Evolutionary conservation across 2,329 filamentous ascomycete genomes (phyloP).

Genomic region (Ascochyta koolunga): DNA sequence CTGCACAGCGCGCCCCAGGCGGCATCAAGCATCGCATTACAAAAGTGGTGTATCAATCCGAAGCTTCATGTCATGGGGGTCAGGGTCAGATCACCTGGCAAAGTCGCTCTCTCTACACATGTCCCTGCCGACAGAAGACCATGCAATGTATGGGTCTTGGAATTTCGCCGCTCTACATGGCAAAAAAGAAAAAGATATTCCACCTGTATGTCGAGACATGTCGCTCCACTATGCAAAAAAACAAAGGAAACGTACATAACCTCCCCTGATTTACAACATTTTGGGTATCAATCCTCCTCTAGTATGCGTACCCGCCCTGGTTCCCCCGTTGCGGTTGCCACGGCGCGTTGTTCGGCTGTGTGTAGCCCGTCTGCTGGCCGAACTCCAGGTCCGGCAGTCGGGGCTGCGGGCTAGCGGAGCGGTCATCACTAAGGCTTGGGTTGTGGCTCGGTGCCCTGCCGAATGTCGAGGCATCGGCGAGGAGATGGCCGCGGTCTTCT

Average conservation of each 20-base stretch:
- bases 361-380: conserved; percentile 29
- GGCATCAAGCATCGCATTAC: conserved; percentile 12
- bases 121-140: conserved; percentile 19
- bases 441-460: conserved; percentile 31
- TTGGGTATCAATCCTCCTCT: conserved; percentile 20
- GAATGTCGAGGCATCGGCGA: conserved; percentile 45
- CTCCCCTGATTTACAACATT: conserved; percentile 5
- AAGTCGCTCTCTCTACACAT: conserved; percentile 11
- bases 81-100: conserved; percentile 15
- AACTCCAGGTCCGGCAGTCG: conserved; percentile 41
- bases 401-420: conserved; percentile 37
- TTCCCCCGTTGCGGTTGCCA: conserved; percentile 36
- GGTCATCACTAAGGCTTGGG: conserved; percentile 31
- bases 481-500: conserved; percentile 40
- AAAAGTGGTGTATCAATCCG: conserved; percentile 18
- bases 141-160: conserved; percentile 14
- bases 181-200: too few species aligned
- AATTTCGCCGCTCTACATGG: conserved; percentile 14
- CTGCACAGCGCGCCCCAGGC: conserved; percentile 12
- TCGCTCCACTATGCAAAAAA: conserved; percentile 16
- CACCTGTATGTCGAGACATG: too few species aligned
- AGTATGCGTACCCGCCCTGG: conserved; percentile 36
- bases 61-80: conserved; percentile 20
- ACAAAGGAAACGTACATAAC: conserved; percentile 17
- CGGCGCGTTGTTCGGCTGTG: conserved; percentile 22